These are phyloP conservation scores for Coemansia sp. DNA, from an alignment of 192 early-diverging fungal genomes.

Conservation along the genomic window DNA sequence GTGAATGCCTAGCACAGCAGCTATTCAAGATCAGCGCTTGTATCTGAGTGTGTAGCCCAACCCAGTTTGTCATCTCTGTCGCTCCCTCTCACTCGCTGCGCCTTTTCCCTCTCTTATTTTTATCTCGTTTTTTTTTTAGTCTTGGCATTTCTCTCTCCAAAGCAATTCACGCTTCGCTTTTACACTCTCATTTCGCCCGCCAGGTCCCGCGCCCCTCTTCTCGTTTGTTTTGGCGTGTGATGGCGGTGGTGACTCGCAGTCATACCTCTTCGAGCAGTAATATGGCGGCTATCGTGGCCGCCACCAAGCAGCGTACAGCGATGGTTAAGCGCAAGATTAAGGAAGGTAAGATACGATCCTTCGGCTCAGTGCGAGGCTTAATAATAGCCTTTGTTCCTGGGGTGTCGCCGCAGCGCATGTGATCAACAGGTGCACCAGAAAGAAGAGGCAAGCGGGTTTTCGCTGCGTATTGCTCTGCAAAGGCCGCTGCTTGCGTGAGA, in stretches of 20 bases:
- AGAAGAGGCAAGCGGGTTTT: not conserved
- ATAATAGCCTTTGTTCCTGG: not conserved
- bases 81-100: not conserved
- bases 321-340: conserved; percentile 40
- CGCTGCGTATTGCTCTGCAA: conserved; percentile 1
- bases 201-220: not conserved
- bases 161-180: not conserved
- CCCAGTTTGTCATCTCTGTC: not conserved
- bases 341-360: conserved; percentile 23
- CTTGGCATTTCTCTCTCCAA: not conserved
- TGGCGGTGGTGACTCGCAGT: conserved; percentile 47
- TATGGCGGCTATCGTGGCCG: conserved; percentile 9
- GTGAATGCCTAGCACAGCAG: not conserved
- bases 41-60: not conserved
- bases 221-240: not conserved
- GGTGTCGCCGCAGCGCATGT: not conserved
- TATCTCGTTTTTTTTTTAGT: not conserved
- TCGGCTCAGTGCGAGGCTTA: not conserved
- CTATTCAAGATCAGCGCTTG: not conserved
- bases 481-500: not conserved
- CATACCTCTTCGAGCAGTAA: conserved; percentile 13
- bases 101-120: not conserved
- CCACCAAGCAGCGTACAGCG: conserved; percentile 6
- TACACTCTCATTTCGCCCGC: not conserved
- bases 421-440: not conserved